Evolutionary conservation across 129 eudicot species (phyloP).

Genomic region (Pulicaria dysenterica): DNA sequence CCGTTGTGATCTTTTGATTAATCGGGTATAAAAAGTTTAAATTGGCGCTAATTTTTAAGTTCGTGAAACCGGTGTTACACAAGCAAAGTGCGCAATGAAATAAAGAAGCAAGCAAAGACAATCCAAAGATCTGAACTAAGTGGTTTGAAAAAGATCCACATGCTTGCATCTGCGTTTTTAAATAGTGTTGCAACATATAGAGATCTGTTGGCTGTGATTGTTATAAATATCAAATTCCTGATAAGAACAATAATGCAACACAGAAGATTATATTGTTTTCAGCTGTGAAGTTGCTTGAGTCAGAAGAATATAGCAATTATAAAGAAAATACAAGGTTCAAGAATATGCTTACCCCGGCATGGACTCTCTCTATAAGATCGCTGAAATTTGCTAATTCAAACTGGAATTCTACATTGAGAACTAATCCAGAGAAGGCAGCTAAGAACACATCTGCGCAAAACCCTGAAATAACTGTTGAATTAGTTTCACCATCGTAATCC

Average conservation of each 20-base stretch:
- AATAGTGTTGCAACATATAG: slow-evolving; percentile 35
- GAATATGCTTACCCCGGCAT: slow-evolving; percentile 13
- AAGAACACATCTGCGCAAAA: slow-evolving; percentile 46
- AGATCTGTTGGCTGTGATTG: slow-evolving; percentile 45
- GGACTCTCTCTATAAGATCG: slow-evolving; percentile 13
- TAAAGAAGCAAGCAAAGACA: slow-evolving; percentile 29
- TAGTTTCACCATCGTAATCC: slow-evolving; percentile 16
- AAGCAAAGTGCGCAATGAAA: slow-evolving; percentile 28
- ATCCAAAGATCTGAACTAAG: slow-evolving; percentile 43
- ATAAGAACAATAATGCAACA: too few species aligned
- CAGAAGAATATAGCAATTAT: too few species aligned
- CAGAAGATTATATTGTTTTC: too few species aligned
- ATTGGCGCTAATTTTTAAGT: too few species aligned
- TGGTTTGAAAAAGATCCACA: slow-evolving; percentile 49
- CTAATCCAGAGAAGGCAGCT: slow-evolving; percentile 18
- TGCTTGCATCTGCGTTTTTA: slow-evolving; percentile 20
- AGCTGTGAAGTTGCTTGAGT: too few species aligned
- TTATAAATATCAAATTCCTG: slow-evolving; percentile 3
- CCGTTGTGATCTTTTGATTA: too few species aligned
- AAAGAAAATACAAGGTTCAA: too few species aligned
- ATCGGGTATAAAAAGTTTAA: too few species aligned
- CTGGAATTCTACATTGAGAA: neutral
- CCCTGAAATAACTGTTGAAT: neutral
- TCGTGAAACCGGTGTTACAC: too few species aligned
- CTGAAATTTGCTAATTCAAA: slow-evolving; percentile 37